A percentile compares a stretch with the other conserved stretches of the same genome.
phyloP scores from a whole-genome alignment of 805 yeast genomes.

The Starmerella potacharoeniae region DNA sequence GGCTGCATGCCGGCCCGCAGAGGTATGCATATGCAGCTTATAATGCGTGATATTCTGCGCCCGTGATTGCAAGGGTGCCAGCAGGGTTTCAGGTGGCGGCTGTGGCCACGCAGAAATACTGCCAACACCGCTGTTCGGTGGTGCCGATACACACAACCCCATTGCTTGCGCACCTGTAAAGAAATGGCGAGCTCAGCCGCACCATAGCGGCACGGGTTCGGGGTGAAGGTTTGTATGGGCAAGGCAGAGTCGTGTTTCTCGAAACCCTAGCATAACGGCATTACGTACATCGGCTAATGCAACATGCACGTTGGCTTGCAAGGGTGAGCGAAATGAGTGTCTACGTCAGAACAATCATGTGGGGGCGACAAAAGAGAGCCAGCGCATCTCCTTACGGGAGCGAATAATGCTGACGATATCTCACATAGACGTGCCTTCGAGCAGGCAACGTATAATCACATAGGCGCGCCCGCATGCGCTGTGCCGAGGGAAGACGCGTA shows the following conservation, averaged over 20 bases:
- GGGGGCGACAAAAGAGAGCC: no score
- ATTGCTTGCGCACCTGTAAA: no score
- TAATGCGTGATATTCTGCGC: neutral
- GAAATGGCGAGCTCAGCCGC: no score
- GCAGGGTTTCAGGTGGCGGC: neutral
- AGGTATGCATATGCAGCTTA: neutral
- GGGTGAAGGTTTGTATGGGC: neutral
- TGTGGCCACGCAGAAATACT: no score
- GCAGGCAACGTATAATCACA: no score
- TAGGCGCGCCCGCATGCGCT: no score
- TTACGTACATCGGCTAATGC: slow-evolving; percentile 2
- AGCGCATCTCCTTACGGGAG: no score
- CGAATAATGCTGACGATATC: no score
- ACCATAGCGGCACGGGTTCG: no score
- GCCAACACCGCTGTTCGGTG: no score
- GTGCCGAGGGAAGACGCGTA: neutral
- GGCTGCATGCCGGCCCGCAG: neutral
- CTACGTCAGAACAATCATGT: neutral
- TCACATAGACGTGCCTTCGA: no score
- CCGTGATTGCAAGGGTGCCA: neutral
- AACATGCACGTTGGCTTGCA: neutral
- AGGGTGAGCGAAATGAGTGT: neutral
- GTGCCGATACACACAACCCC: no score
- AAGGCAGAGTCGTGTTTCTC: neutral
- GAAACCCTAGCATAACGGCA: neutral